Conservation (phyloP, 495 filamentous ascomycete species). For the Hypoxylon fuscum region DNA sequence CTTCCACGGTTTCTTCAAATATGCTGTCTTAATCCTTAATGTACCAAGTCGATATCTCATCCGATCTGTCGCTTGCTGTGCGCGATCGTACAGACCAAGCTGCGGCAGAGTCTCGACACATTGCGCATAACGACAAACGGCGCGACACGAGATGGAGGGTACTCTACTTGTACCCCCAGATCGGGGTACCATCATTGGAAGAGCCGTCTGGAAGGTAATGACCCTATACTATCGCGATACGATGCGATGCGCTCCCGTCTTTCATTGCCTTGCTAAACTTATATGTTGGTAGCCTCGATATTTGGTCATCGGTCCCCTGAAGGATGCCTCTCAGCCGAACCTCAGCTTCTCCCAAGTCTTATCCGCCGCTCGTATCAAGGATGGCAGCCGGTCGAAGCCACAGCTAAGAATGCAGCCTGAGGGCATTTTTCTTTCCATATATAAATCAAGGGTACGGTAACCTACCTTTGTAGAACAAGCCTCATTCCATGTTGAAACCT, state of each 20-base stretch:
- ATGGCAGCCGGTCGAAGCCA: constrained; percentile 40
- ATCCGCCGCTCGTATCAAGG: constrained; percentile 42
- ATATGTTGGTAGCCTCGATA: constrained; percentile 52
- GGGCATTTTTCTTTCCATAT: constrained; percentile 60
- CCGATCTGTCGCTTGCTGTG: constrained; percentile 34
- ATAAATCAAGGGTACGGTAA: constrained; percentile 61
- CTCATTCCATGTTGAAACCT: background rate
- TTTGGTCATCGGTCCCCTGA: constrained; percentile 53
- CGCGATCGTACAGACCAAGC: constrained; percentile 30
- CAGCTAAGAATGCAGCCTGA: constrained; percentile 42
- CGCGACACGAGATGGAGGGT: constrained; percentile 61
- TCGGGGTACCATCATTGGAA: constrained; percentile 63
- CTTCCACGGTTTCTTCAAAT: constrained; percentile 24
- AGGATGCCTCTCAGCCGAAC: constrained; percentile 29
- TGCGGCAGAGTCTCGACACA: constrained; percentile 19
- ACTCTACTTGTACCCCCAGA: constrained; percentile 63
- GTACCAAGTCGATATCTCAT: constrained; percentile 24
- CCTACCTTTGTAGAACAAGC: background rate
- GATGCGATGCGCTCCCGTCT: constrained; percentile 6
- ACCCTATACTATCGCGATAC: constrained; percentile 4
- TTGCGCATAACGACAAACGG: constrained; percentile 28
- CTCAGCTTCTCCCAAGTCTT: constrained; percentile 40
- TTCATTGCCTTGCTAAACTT: constrained; percentile 7
- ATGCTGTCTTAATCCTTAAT: constrained; percentile 41
- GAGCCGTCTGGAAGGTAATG: constrained; percentile 65